Percentiles rank a stretch among this genome's conserved stretches.
Evolutionary conservation across 2,329 filamentous ascomycete species (phyloP).

Genomic region (Sarocladium kiliense): DNA sequence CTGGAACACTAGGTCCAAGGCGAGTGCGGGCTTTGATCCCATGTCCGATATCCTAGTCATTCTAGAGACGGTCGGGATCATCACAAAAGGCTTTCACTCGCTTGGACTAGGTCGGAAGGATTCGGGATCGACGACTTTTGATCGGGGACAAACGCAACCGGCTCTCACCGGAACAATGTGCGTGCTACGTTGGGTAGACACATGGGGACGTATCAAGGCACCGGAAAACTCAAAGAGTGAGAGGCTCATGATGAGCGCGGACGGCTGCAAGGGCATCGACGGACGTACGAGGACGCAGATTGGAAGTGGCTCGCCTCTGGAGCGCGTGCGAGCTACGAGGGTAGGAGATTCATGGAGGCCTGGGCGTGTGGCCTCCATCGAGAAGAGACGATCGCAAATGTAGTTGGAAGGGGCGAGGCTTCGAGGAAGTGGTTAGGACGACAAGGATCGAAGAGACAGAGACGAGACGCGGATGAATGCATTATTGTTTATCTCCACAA

Average conservation of each 20-base stretch:
- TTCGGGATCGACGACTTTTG: neutral
- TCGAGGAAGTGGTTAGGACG: constrained; percentile 7
- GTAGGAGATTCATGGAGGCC: neutral
- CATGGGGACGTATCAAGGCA: constrained; percentile 6
- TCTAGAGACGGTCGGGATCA: neutral
- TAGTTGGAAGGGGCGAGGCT: neutral
- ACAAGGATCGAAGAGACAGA: constrained; percentile 5
- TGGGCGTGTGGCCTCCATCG: constrained; percentile 6
- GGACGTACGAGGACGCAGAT: constrained; percentile 4
- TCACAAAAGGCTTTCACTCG: neutral
- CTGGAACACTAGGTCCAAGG: neutral
- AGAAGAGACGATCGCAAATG: constrained; percentile 1
- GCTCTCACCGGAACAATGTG: constrained; percentile 3
- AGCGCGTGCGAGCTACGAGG: neutral
- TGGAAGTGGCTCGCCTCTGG: neutral
- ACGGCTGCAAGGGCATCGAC: neutral
- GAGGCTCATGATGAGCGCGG: neutral
- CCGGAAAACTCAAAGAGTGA: constrained; percentile 5
- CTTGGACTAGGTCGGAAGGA: neutral
- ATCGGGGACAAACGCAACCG: constrained; percentile 1
- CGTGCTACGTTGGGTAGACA: constrained; percentile 9
- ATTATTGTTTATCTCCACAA: neutral
- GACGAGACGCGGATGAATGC: constrained; percentile 8
- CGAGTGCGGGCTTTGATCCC: neutral
- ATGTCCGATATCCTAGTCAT: neutral